Base-by-base conservation (phyloP, 2,329 filamentous ascomycete species). In the Aspergillus thermomutatus region DNA sequence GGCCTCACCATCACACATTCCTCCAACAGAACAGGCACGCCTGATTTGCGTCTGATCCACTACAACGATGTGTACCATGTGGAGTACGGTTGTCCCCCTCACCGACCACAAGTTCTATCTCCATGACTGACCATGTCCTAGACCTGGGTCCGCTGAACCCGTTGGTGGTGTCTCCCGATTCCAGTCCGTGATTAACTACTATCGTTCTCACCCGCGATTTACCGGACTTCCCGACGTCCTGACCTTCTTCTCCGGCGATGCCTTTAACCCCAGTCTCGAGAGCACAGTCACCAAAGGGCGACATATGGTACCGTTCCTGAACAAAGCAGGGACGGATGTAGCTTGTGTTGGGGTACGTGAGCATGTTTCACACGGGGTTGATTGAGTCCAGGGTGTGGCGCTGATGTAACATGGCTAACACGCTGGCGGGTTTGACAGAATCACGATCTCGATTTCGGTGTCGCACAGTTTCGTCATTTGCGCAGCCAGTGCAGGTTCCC, bases 21-120 rank as follows among this genome's bases (percentile, higher is more conserved):
- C 27, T 74, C 75, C 62, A 72, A 72, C 47, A 72, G 77, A 31
- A 70, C 71, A 54, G 76, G 76, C 47, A 72, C 79, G 45, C 89
- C 91, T 47, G 88, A 91, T 70, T 77, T 96, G 51, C 86, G 92
- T n/a, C 75, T 96, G 54, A 72, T 96, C 31, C 92, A 96, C 77
- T 96, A 89, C 80, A 96, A 96, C 74, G 92, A 97, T 75, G 92
- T 96, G 58, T 96, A 96, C 73, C 92, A 96, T 67, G 84, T 96
- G 53, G 91, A 96, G 74, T 78, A 72, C 58, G 70, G 65, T 34
- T 52, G 53, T 45, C 46, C 47, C 47, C 54, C 49, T 28, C 19
- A 34, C 25, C 40, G 19, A 26, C n/a, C 21, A 21, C 23, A 51
- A 26, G 25, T 34, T 3, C 21, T 27, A 34, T 41, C 7, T 34